Base-by-base conservation (phyloP, 441 rosid genomes). In the Adansonia madagascariensis region DNA sequence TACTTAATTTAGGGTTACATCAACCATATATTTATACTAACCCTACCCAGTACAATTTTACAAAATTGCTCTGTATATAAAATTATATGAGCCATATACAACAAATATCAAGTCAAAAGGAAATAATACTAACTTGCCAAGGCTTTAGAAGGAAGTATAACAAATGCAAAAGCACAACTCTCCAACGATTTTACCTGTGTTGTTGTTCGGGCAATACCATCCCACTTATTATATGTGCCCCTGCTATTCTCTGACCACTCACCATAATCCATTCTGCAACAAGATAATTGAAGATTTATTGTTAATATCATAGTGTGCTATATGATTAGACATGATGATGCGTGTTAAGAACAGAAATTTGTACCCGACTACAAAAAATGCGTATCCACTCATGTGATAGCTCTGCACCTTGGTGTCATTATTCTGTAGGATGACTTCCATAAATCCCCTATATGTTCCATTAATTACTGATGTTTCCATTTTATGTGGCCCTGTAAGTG, bases 201-300 rank as follows among this genome's bases (percentile, higher is more conserved):
- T 18, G 98, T 92, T 53, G 89, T 73, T 15, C 99, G 96, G 9
- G 98, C 94, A 62, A 96, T 91, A 60, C 97, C 98, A 79, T 94
- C 99, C 98, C 98, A 96, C 77, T 90, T 89, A 79, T 96, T 96
- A 80, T 96, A 92, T 59, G 97, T 89, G 52, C 98, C 97, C 83
- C 96, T 88, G 86, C 95, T 94, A 84, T 89, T 90, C 64, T 92
- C 95, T 2, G 97, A 85, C 99, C 98, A 96, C 50, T 92, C 94
- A 73, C 98, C 98, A 31, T 90, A 96, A 79, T 96, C 99, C 99
- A 95, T 94, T 73, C 98, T 95, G 89, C 84, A 85, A 80, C 6
- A 69, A 70, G 79, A 59, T 65, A 53, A 73, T 68, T 41, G 52
- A 60, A 55, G 74, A 59, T 20, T 14, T 18, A 31, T 50, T n/a